These are phyloP conservation scores for Phytophthora boehmeriae DNA, from an alignment of 352 stramenopile species.

Conservation along the genomic window DNA sequence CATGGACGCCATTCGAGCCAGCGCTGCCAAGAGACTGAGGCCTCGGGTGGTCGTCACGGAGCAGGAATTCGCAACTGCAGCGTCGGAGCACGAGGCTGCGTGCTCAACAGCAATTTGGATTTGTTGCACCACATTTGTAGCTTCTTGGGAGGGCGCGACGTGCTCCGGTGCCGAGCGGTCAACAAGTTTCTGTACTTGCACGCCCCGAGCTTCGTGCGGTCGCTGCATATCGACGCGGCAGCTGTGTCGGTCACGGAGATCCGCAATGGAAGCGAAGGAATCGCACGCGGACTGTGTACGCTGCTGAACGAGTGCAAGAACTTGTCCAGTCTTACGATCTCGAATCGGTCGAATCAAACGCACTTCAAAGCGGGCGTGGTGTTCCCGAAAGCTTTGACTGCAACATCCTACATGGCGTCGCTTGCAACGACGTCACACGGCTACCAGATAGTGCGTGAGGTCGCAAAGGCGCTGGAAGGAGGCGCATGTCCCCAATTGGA, in stretches of 20 bases:
- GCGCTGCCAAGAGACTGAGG: slow-evolving; percentile 18
- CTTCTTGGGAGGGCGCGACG: slow-evolving; percentile 58
- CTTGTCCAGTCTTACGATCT: slow-evolving; percentile 51
- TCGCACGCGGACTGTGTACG: slow-evolving; percentile 15
- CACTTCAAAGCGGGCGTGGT: slow-evolving; percentile 45
- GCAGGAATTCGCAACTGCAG: slow-evolving; percentile 20
- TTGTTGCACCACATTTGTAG: slow-evolving; percentile 59
- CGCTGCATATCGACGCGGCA: slow-evolving; percentile 48
- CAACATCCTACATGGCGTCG: slow-evolving; percentile 22
- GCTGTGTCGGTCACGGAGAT: slow-evolving; percentile 4
- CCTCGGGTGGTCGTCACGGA: slow-evolving; percentile 22
- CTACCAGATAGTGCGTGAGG: slow-evolving; percentile 44
- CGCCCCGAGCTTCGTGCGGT: slow-evolving; percentile 47
- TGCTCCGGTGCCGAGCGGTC: slow-evolving; percentile 46
- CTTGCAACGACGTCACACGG: slow-evolving; percentile 40
- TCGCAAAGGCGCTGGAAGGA: slow-evolving; percentile 37
- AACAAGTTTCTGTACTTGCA: slow-evolving; percentile 59
- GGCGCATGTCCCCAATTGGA: slow-evolving; percentile 48
- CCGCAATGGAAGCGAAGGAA: slow-evolving; percentile 18
- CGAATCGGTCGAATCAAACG: slow-evolving; percentile 46
- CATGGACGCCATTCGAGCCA: slow-evolving; percentile 14
- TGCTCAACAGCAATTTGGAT: slow-evolving; percentile 63
- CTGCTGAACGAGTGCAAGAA: slow-evolving; percentile 50
- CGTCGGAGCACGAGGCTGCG: slow-evolving; percentile 24
- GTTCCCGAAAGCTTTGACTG: slow-evolving; percentile 38